Conservation (phyloP, 306 rosid genomes). For the Biancaea sappan region DNA sequence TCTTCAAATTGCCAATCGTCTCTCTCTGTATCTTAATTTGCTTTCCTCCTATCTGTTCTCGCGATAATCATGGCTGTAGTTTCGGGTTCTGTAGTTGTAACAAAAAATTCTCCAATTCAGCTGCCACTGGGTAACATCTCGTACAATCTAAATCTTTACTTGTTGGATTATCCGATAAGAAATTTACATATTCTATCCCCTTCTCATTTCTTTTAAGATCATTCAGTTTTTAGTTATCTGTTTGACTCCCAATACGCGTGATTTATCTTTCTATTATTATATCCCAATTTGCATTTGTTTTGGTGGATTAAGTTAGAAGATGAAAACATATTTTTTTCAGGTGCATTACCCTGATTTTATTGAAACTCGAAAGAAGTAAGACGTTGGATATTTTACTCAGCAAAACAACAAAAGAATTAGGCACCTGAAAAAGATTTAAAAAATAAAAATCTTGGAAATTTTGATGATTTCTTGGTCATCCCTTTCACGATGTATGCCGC, state of each 20-base stretch:
- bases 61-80: slow-evolving; percentile 56
- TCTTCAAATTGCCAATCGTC: background rate
- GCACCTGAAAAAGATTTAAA: background rate
- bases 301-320: background rate
- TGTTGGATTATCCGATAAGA: background rate
- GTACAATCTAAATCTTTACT: slow-evolving; percentile 3
- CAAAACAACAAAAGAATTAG: background rate
- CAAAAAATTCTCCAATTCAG: slow-evolving; percentile 40
- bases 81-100: slow-evolving; percentile 55
- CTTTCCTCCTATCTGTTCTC: background rate
- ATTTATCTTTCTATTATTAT: background rate
- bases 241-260: too few relatives aligned
- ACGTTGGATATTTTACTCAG: background rate
- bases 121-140: slow-evolving; percentile 46
- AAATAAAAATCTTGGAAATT: background rate
- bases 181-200: background rate
- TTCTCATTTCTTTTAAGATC: background rate
- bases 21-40: background rate
- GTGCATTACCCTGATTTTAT: slow-evolving; percentile 12
- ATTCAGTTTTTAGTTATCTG: too few relatives aligned
- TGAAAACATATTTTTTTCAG: background rate
- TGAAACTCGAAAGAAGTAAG: background rate
- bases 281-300: background rate
- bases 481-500: background rate
- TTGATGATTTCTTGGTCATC: background rate